Percentiles rank a stretch among this genome's conserved stretches.
These are phyloP conservation scores for Gossypium ekmanianum DNA, from an alignment of 345 rosid genomes.

Conservation along the genomic window DNA sequence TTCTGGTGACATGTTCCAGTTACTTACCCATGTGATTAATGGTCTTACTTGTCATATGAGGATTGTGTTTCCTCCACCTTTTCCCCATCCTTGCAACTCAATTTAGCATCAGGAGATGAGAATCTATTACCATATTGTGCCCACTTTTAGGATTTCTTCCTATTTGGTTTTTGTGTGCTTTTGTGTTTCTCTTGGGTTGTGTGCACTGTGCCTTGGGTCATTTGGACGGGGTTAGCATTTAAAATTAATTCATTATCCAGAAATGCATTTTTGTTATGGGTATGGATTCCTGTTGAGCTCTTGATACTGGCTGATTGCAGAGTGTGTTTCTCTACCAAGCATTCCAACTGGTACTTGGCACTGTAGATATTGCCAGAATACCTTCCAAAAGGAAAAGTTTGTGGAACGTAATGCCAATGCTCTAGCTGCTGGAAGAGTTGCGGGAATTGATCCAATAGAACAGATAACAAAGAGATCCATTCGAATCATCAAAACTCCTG, in stretches of 20 bases:
- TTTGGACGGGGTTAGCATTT: background rate
- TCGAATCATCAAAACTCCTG: conserved; percentile 67
- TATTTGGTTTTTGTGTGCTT: background rate
- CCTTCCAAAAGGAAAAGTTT: conserved; percentile 57
- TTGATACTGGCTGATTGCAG: conserved; percentile 30
- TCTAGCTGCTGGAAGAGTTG: conserved; percentile 83
- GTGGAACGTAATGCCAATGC: conserved; percentile 76
- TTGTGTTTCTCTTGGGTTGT: background rate
- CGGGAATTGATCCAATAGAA: conserved; percentile 84
- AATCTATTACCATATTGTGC: background rate
- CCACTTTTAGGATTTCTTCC: background rate
- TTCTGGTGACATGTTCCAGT: background rate
- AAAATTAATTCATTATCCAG: background rate
- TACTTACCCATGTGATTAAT: background rate
- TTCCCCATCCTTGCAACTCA: background rate
- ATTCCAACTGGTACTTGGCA: conserved; percentile 74
- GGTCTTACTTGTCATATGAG: background rate
- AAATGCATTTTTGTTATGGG: conserved; percentile 2
- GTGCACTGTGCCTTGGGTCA: background rate
- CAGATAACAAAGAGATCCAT: conserved; percentile 83
- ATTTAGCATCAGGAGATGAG: background rate
- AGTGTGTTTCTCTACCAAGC: conserved; percentile 47
- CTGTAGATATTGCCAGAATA: conserved; percentile 68
- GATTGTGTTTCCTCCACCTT: background rate
- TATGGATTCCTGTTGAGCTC: conserved; percentile 2